Evolutionary conservation across 1,284 basidiomycete species (phyloP).

Genomic region (Ceratobasidium sp.): DNA sequence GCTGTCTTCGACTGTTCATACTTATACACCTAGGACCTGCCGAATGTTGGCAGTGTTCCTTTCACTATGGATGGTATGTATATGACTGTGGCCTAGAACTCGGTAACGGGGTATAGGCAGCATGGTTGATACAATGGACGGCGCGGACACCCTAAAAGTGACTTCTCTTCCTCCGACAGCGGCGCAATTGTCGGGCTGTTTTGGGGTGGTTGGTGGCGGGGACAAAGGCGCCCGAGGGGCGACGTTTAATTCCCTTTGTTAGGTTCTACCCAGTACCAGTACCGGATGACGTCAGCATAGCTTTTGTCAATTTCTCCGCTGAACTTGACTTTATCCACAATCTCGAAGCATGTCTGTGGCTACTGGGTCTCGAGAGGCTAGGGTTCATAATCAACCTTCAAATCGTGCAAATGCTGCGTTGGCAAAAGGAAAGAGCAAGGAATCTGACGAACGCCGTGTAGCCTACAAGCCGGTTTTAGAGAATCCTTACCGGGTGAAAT

Average conservation of each 20-base stretch:
- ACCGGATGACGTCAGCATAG: background rate
- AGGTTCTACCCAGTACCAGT: constrained; percentile 36
- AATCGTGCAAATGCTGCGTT: constrained; percentile 40
- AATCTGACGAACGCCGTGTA: constrained; percentile 62
- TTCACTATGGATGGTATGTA: background rate
- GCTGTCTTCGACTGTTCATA: background rate
- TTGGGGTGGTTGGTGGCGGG: constrained; percentile 7
- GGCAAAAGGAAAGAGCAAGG: constrained; percentile 43
- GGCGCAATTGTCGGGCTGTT: constrained; percentile 24
- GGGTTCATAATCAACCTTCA: constrained; percentile 40
- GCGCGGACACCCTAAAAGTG: constrained; percentile 13
- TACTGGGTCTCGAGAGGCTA: constrained; percentile 39
- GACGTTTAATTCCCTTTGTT: constrained; percentile 26
- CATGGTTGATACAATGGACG: constrained; percentile 30
- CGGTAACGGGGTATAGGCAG: constrained; percentile 42
- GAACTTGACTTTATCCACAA: constrained; percentile 11
- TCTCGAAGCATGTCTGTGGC: constrained; percentile 37
- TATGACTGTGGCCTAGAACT: constrained; percentile 26
- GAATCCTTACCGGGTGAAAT: constrained; percentile 78
- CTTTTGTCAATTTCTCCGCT: constrained; percentile 16
- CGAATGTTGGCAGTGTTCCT: constrained; percentile 4
- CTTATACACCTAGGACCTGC: constrained; percentile 20
- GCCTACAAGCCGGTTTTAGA: constrained; percentile 78
- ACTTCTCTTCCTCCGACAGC: constrained; percentile 20
- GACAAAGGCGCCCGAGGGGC: constrained; percentile 37